Evolutionary conservation across 768 basidiomycete species (phyloP).

Genomic region (Ephemerocybe angulata): DNA sequence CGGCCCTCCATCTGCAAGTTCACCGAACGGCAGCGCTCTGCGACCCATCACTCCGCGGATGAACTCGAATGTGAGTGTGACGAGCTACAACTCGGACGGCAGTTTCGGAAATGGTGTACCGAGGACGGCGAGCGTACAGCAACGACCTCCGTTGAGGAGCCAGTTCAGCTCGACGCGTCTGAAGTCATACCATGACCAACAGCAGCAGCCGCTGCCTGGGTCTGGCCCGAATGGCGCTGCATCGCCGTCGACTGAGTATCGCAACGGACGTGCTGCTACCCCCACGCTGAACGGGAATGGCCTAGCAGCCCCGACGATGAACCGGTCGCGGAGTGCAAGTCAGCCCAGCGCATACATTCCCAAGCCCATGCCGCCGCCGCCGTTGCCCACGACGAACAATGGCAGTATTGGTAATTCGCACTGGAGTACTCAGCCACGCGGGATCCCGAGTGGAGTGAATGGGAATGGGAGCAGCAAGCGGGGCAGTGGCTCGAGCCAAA

Average conservation of each 20-base stretch:
- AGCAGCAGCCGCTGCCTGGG: constrained; percentile 12
- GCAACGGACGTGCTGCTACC: constrained; percentile 6
- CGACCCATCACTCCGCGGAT: constrained; percentile 48
- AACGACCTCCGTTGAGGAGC: constrained; percentile 55
- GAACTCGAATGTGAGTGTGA: constrained; percentile 40
- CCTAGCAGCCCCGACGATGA: constrained; percentile 31
- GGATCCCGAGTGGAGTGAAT: constrained; percentile 33
- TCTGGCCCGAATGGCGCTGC: constrained; percentile 10
- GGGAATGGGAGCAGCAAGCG: constrained; percentile 49
- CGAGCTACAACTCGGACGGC: constrained; percentile 44
- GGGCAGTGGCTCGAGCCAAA: constrained; percentile 82
- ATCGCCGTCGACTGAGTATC: too few relatives aligned
- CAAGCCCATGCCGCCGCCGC: constrained; percentile 51
- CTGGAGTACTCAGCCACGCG: constrained; percentile 35
- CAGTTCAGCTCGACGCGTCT: constrained; percentile 71
- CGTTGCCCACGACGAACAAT: constrained; percentile 36
- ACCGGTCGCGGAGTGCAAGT: constrained; percentile 73
- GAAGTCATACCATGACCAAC: constrained; percentile 46
- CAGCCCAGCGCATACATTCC: constrained; percentile 72
- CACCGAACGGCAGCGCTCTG: constrained; percentile 24
- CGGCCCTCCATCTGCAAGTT: constrained; percentile 25
- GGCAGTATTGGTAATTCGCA: too few relatives aligned
- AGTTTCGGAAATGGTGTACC: constrained; percentile 33
- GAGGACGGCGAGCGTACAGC: constrained; percentile 21
- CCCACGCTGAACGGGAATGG: constrained; percentile 20